Percentiles rank a stretch among this genome's conserved stretches.
Conservation (phyloP, 345 rosid genomes). For the Clausena lansium region DNA sequence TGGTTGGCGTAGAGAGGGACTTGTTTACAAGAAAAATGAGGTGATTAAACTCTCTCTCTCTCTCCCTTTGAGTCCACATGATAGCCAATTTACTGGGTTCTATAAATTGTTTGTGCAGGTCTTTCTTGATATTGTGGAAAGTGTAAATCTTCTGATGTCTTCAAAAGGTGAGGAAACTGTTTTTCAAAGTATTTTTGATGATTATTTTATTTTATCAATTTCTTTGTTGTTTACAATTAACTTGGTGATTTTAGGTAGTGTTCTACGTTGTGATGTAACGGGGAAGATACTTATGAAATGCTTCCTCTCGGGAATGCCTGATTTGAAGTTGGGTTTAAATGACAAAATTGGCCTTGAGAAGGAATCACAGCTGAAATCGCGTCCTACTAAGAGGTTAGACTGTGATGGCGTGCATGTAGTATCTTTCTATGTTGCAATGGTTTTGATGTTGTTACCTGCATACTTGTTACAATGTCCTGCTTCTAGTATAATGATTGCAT, state of each 20-base stretch:
- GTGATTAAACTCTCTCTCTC: constrained; percentile 32
- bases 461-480: background rate
- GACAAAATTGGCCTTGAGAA: constrained; percentile 99
- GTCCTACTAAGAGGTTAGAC: constrained; percentile 89
- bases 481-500: background rate
- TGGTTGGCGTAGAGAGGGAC: constrained; percentile 99
- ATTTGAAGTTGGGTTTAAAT: constrained; percentile 95
- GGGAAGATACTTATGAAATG: constrained; percentile 99
- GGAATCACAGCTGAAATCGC: constrained; percentile 93
- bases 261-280: constrained; percentile 94
- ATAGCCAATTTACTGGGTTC: constrained; percentile 15
- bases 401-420: constrained; percentile 4
- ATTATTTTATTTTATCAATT: background rate
- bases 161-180: constrained; percentile 68
- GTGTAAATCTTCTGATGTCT: constrained; percentile 98
- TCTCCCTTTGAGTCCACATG: constrained; percentile 3
- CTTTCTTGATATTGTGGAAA: constrained; percentile 97
- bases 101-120: constrained; percentile 50
- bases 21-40: constrained; percentile 93
- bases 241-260: constrained; percentile 60
- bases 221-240: constrained; percentile 17
- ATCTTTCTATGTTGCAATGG: background rate
- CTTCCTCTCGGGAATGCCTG: constrained; percentile 99
- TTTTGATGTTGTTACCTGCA: background rate
- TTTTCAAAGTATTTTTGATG: background rate